Base-by-base conservation (phyloP, 163 green algal genomes). In the Chlorella variabilis region DNA sequence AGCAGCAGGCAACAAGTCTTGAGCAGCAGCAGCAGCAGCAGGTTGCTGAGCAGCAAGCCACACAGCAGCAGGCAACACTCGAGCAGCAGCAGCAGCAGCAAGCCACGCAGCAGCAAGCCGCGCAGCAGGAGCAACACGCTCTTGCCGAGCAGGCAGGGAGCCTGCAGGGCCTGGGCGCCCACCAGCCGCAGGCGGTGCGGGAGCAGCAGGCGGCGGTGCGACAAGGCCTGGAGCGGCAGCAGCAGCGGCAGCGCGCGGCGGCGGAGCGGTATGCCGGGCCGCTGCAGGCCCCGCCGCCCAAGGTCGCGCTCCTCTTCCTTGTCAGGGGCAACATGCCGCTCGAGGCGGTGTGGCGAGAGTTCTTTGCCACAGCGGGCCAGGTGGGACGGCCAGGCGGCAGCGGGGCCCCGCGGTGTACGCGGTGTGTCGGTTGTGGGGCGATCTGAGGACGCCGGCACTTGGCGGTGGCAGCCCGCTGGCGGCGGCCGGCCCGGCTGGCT, bases 231-330 rank as follows among this genome's bases (percentile, higher is more conserved):
- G 70, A 31, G 31, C 34, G 3, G 56, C 54, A 68, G 9, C 31
- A 27, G 48, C 31, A 34, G 70, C 25, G 3, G 36, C 54, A 68
- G 36, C 71, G 38, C 15, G 36, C 54, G 3, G 71, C 54, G 3
- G 25, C 56, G 54, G 54, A 41, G 34, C 36, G 23, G 5, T 29
- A 61, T 31, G 42, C 61, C 20, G 59, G 75, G 27, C 63, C 54
- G 15, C 41, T 71, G 59, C 59, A 38, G 7, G 17, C 59, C 25
- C 29, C 73, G 11, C 29, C 58, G 5, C 80, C 84, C 4, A 75
- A 63, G 3, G 73, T 89, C 25, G 85, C 85, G 3, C 62, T 89
- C 4, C 59, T 89, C 67, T 87, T 89, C 59, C 67, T 89, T 31
- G 75, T 71, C 4, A 66, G 82, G 7, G 82, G 85, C 29, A 29